Base-by-base conservation (phyloP, 306 rosid genomes). In the Prunus campanulata region DNA sequence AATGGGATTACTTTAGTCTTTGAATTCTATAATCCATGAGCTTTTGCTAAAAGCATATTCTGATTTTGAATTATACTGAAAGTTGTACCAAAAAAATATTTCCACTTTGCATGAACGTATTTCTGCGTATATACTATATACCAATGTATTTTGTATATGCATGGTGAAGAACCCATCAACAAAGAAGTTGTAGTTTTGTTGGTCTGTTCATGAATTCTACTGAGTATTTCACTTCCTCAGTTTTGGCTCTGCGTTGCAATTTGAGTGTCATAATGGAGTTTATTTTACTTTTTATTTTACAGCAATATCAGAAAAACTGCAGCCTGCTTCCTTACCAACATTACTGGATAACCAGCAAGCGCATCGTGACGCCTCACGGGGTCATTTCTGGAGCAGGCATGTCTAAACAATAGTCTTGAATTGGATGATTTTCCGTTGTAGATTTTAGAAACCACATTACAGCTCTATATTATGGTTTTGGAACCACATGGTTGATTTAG, bases 261-360 rank as follows among this genome's bases (percentile, higher is more conserved):
- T 22, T 51, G 76, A 69, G 14, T 24, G 29, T 20, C 22, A 20
- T 30, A 49, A 32, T 25, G 29, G 29, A 79, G 47, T 54, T 32
- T 32, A 5, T 35, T 35, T 35, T 1, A 35, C 15, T 11, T 39
- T 56, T 12, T 16, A 15, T 75, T 70, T 42, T 6, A 49, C 87
- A 82, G 90, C 71, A 66, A 70, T 48, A 74, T 46, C 46, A 24
- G 35, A 69, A 78, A 42, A 80, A 79, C 51, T 95, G 99, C 81
- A 92, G 90, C 81, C 88, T 95, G 80, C 82, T 89, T 80, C 97
- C 93, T 44, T 52, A 80, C 76, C 77, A 66, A 54, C 96, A 87
- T 70, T 92, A 70, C 68, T 92, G 97, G 97, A 90, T 95, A 74
- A 55, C 89, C 52, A 95, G 97, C 89, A 89, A 90, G 71, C 97